Evolutionary conservation across 2,329 filamentous ascomycete genomes (phyloP).

Genomic region (Simplicillium sp.): DNA sequence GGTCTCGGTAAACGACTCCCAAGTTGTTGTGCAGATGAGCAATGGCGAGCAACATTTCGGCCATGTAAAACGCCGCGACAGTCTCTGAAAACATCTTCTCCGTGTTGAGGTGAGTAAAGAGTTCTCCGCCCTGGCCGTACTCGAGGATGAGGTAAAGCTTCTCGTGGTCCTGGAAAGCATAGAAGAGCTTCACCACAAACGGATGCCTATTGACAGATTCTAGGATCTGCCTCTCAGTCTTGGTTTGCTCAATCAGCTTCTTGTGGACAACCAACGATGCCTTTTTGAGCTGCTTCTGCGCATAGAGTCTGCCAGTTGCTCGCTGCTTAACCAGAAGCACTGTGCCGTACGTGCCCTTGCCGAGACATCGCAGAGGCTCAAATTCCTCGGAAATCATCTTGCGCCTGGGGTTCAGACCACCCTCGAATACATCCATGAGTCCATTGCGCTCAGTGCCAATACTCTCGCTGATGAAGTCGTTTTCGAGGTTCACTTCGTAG

Average conservation of each 20-base stretch:
- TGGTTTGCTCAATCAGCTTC: slow-evolving; percentile 92
- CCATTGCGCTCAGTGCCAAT: slow-evolving; percentile 28
- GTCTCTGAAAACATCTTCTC: slow-evolving; percentile 94
- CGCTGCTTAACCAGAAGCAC: slow-evolving; percentile 89
- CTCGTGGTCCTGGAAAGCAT: slow-evolving; percentile 96
- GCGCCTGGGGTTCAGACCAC: slow-evolving; percentile 45
- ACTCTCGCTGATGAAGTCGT: slow-evolving; percentile 73
- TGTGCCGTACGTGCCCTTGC: slow-evolving; percentile 93
- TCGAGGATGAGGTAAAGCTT: slow-evolving; percentile 96
- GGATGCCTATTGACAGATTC: slow-evolving; percentile 95
- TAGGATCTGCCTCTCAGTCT: slow-evolving; percentile 88
- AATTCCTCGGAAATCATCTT: slow-evolving; percentile 95
- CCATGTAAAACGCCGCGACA: slow-evolving; percentile 94
- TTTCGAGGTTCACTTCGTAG: slow-evolving; percentile 76
- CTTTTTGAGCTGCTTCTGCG: slow-evolving; percentile 98
- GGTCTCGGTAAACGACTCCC: slow-evolving; percentile 90
- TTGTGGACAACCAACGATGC: slow-evolving; percentile 92
- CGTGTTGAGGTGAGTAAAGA: slow-evolving; percentile 88
- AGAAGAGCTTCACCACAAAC: slow-evolving; percentile 96
- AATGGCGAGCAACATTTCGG: slow-evolving; percentile 89
- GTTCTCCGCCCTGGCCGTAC: slow-evolving; percentile 92
- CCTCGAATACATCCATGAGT: slow-evolving; percentile 38
- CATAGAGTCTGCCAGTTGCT: slow-evolving; percentile 78
- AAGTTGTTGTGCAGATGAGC: slow-evolving; percentile 87
- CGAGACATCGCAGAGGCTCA: slow-evolving; percentile 80